Evolutionary conservation across 495 filamentous ascomycete genomes (phyloP), one percentile per base, ranked within the genome.

Genomic region (Chaetomium tenue): DNA sequence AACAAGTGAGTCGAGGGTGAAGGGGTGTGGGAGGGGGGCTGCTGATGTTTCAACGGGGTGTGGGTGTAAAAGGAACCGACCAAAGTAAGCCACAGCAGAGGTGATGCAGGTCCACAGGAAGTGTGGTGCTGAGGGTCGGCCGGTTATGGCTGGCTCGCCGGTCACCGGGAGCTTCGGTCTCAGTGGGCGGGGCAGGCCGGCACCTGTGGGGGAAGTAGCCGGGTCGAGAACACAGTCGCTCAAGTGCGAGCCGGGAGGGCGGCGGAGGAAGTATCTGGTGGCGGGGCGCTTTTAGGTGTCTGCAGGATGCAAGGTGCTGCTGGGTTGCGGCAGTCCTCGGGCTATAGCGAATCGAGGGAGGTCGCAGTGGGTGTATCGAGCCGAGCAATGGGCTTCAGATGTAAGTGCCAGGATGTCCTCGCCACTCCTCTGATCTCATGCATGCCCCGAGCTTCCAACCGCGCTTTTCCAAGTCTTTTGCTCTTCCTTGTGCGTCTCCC

Each of bases 291-390:
- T 61, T 63, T 60, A 61, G 58, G 61, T 53, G 50, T 62, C 60
- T 64, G 64, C 67, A 63, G 30, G 42, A 61, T 70, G 64, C 64
- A 65, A 39, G 46, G 16, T 26, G 57, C 15, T 33, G 54, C 46
- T 60, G 55, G 13, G 55, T n/a, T 44, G 58, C 51, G 40, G 50
- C 15, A 30, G 40, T 22, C 7, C 20, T 42, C 47, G 44, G 28
- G 28, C 20, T 60, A 18, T 12, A 39, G 56, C 28, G 58, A 48
- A 25, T 39, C 44, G 26, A 37, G 13, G 16, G 44, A 5, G 23
- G 56, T 16, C 25, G 37, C 6, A 37, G 42, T 48, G 26, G 26
- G 57, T 48, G 42, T 33, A 28, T 18, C 9, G 54, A 40, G 39
- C 22, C 22, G 39, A 13, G 23, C 9, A 18, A 33, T 5, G 39